phyloP scores from a whole-genome alignment of 176 grass and related monocot species.

The Otatea glauca region DNA sequence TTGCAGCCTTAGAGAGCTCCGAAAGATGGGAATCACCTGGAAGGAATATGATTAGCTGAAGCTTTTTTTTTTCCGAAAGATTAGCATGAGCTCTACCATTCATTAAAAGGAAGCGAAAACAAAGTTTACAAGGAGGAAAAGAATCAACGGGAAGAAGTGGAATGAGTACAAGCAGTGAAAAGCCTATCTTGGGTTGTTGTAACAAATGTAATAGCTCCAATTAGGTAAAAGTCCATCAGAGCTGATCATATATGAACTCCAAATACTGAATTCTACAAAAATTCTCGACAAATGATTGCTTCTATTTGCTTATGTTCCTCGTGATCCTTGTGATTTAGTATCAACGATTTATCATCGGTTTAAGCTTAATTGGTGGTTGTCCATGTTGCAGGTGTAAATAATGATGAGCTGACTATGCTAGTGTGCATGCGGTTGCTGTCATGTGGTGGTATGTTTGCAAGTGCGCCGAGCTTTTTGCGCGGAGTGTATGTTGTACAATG shows the following conservation, averaged over 20 bases:
- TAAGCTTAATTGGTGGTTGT: slow-evolving; percentile 10
- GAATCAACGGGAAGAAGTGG: no score
- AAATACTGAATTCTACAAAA: not conserved
- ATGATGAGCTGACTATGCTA: slow-evolving; percentile 8
- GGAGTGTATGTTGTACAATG: not conserved
- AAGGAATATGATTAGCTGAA: slow-evolving; percentile 53
- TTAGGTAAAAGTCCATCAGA: not conserved
- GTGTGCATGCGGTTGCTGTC: slow-evolving; percentile 12
- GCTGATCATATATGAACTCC: not conserved
- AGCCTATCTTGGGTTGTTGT: no score
- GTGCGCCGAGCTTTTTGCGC: not conserved
- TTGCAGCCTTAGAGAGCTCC: slow-evolving; percentile 58
- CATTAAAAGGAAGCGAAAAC: no score
- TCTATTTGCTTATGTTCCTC: not conserved
- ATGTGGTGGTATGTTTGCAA: slow-evolving; percentile 7
- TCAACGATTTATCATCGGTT: not conserved
- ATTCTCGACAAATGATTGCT: no score
- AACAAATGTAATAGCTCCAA: slow-evolving; percentile 29
- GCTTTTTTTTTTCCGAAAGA: no score
- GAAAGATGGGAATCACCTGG: slow-evolving; percentile 50
- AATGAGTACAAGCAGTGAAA: no score
- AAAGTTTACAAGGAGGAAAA: no score
- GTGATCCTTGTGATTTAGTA: not conserved
- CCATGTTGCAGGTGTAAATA: slow-evolving; percentile 38
- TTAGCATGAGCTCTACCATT: no score